Percentiles rank a stretch among this genome's conserved stretches.
Evolutionary conservation across 2,329 filamentous ascomycete species (phyloP).

Genomic region (Myriosclerotinia scirpicola): DNA sequence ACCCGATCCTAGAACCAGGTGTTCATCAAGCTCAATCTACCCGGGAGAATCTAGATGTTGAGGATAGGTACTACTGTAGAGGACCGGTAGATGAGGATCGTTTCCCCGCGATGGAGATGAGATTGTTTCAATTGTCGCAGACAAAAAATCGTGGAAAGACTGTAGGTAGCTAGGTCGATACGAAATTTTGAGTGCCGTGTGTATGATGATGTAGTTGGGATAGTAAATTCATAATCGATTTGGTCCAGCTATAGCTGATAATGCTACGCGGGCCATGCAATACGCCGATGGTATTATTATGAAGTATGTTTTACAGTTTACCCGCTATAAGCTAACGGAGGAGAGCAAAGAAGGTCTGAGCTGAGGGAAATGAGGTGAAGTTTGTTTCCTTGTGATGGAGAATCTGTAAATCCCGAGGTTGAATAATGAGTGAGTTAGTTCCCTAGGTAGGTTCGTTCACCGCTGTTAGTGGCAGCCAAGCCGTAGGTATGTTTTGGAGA

Average conservation of each 20-base stretch:
- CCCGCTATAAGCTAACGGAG: background rate
- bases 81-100: slow-evolving; percentile 3
- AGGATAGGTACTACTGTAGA: background rate
- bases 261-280: no score
- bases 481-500: background rate
- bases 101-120: slow-evolving; percentile 19
- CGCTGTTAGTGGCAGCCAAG: slow-evolving; percentile 19
- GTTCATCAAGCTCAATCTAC: background rate
- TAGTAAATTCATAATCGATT: no score
- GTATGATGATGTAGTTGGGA: background rate
- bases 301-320: no score
- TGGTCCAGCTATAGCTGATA: no score
- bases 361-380: slow-evolving; percentile 7
- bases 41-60: slow-evolving; percentile 8
- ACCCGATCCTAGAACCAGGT: background rate
- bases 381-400: slow-evolving; percentile 8
- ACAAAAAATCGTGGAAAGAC: slow-evolving; percentile 9
- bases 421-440: background rate
- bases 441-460: slow-evolving; percentile 12
- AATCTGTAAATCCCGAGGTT: slow-evolving; percentile 10
- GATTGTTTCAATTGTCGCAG: slow-evolving; percentile 20
- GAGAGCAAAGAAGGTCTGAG: background rate
- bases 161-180: background rate
- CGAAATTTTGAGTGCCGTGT: background rate
- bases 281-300: no score